Evolutionary conservation across 1,284 basidiomycete species (phyloP), one percentile per base, ranked within the genome.

Genomic region (Coniferiporia sulphurascens): DNA sequence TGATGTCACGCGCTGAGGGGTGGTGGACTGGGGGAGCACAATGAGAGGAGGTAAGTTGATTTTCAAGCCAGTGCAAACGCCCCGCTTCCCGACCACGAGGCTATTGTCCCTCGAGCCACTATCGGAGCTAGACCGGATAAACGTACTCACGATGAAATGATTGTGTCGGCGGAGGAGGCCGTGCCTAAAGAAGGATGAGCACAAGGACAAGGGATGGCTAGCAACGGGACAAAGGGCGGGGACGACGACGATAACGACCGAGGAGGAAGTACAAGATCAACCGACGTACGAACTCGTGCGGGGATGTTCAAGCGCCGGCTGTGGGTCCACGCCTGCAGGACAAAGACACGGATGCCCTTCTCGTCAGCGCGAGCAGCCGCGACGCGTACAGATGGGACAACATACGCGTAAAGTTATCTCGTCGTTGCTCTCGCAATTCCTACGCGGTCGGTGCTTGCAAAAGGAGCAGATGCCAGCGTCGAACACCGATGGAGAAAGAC

Each of bases 101-200:
- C 56, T 58, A 58, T 58, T 59, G 57, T 52, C 44, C 32, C 36
- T 22, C 22, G 15, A 52, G 51, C 51, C 54, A 56, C 59, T 38
- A 73, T 66, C 72, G 77, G 82, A 50, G 59, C 55, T 56, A 17
- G 38, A 53, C 63, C 38, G 44, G 55, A 59, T 59, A 34, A 44
- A 48, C 41, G 45, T 48, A 62, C 71, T 60, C 65, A 83, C 84
- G 79, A 80, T 75, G 72, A 65, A 85, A 83, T 64, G 84, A 87
- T 70, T 73, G 83, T 80, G 69, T 72, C 70, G 70, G 77, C 82
- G 83, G 82, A 86, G 84, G 83, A 83, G 82, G 84, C 82, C 83
- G 84, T 48, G 36, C 55, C 60, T 48, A 52, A n/a, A 21, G 49
- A 38, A 44, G 34, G 49, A 50, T 22, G 36, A 59, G 41, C 53